Percentiles rank a stretch among this genome's conserved stretches.
Conservation (phyloP, 352 stramenopile genomes). For the Globisporangium ultimum region DNA sequence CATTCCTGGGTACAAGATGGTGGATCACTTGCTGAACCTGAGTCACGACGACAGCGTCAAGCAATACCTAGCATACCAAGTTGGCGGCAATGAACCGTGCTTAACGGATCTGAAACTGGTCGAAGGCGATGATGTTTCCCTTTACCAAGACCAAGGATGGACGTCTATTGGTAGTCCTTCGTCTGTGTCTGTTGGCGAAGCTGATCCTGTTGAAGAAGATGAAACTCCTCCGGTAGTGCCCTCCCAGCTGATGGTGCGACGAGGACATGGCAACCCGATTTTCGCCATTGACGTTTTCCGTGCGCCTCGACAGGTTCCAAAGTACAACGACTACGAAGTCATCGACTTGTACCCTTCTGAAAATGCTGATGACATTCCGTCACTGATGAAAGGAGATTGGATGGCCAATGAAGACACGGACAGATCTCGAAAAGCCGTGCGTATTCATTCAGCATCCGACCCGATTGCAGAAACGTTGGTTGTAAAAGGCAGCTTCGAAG, state of each 20-base stretch:
- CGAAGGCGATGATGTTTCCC: slow-evolving; percentile 30
- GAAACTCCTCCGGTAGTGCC: slow-evolving; percentile 5
- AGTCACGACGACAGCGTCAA: slow-evolving; percentile 65
- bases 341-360: slow-evolving; percentile 55
- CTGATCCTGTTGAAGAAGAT: slow-evolving; percentile 10
- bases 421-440: slow-evolving; percentile 53
- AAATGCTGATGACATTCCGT: slow-evolving; percentile 8
- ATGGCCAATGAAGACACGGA: slow-evolving; percentile 75
- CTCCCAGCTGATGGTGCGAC: slow-evolving; percentile 63
- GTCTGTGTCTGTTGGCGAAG: slow-evolving; percentile 25
- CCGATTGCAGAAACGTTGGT: slow-evolving; percentile 44
- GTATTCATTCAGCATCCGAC: slow-evolving; percentile 60
- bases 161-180: slow-evolving; percentile 61
- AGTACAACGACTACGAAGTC: slow-evolving; percentile 88
- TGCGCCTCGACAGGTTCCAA: slow-evolving; percentile 75
- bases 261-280: slow-evolving; percentile 83
- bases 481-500: slow-evolving; percentile 62
- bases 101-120: slow-evolving; percentile 78
- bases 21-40: slow-evolving; percentile 72
- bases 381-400: slow-evolving; percentile 62
- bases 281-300: slow-evolving; percentile 87
- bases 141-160: slow-evolving; percentile 58
- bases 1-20: slow-evolving; percentile 81
- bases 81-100: slow-evolving; percentile 76
- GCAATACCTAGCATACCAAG: slow-evolving; percentile 81